A percentile compares a stretch with the other conserved stretches of the same genome.
Conservation (phyloP, 148 eudicot species). For the Silene uniflora region DNA sequence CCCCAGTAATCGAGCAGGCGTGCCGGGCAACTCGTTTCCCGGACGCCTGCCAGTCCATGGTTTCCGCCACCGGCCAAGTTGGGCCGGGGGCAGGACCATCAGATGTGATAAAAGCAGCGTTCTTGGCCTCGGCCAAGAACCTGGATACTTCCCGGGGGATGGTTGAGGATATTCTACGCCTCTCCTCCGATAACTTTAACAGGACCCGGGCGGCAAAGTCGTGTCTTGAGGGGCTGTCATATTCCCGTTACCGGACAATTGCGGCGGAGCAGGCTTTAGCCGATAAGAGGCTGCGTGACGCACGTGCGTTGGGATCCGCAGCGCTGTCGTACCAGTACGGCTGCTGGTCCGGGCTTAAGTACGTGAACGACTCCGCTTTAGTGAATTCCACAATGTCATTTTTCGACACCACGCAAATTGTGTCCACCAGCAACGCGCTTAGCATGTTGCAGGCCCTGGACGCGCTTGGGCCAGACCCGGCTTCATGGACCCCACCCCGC, state of each 20-base stretch:
- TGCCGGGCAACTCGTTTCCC: conserved; percentile 61
- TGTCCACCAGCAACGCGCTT: conserved; percentile 56
- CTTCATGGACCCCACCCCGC: conserved; percentile 48
- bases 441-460: conserved; percentile 61
- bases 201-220: conserved; percentile 48
- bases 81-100: conserved; percentile 28
- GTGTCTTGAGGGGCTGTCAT: conserved; percentile 44
- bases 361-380: conserved; percentile 44
- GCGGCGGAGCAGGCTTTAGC: conserved; percentile 30
- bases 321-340: conserved; percentile 67
- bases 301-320: conserved; percentile 75
- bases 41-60: conserved; percentile 38
- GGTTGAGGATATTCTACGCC: conserved; percentile 42
- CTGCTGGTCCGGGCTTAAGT: conserved; percentile 73
- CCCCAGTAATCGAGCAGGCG: conserved; percentile 36
- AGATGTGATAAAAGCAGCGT: conserved; percentile 42
- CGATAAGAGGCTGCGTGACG: conserved; percentile 46
- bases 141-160: conserved; percentile 41
- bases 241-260: conserved; percentile 34
- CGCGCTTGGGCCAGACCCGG: conserved; percentile 34
- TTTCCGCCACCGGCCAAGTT: conserved; percentile 24
- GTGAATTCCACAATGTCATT: conserved; percentile 65
- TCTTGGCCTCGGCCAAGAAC: conserved; percentile 33
- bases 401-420: conserved; percentile 34
- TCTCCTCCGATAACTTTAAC: conserved; percentile 41